Conservation (phyloP, 345 rosid species). For the Psidium guajava region DNA sequence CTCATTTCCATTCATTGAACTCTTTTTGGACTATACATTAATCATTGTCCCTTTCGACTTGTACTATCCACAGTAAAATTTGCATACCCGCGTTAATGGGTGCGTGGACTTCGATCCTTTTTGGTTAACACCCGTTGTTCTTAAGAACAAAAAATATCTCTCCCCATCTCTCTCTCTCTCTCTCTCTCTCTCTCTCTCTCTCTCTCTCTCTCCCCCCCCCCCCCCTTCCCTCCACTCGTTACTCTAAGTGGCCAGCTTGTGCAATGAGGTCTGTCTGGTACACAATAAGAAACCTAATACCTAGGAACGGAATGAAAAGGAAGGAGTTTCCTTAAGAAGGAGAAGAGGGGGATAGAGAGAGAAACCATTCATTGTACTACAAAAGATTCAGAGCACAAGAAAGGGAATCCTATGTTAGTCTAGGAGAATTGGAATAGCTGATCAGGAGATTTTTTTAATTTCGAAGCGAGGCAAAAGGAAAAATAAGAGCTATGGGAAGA, state of each 20-base stretch:
- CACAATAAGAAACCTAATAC: neutral
- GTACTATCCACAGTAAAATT: neutral
- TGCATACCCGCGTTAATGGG: neutral
- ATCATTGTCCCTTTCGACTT: neutral
- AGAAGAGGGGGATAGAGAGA: neutral
- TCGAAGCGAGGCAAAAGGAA: neutral
- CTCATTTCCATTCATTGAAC: neutral
- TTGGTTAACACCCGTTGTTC: neutral
- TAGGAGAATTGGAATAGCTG: neutral
- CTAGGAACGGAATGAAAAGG: neutral
- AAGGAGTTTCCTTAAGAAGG: neutral
- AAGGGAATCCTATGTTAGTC: neutral
- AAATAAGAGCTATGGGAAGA: constrained; percentile 32
- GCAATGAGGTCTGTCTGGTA: neutral
- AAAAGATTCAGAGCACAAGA: neutral
- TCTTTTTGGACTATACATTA: neutral
- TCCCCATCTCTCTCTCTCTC: neutral
- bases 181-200: neutral
- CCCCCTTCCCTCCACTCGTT: neutral
- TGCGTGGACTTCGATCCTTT: neutral
- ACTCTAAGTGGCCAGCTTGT: neutral
- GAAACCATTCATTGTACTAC: neutral
- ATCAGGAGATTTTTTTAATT: neutral
- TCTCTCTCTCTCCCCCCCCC: neutral
- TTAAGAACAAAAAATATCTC: neutral